These are phyloP conservation scores for Aphanomyces euteiches DNA, from an alignment of 352 stramenopile species.

Conservation along the genomic window DNA sequence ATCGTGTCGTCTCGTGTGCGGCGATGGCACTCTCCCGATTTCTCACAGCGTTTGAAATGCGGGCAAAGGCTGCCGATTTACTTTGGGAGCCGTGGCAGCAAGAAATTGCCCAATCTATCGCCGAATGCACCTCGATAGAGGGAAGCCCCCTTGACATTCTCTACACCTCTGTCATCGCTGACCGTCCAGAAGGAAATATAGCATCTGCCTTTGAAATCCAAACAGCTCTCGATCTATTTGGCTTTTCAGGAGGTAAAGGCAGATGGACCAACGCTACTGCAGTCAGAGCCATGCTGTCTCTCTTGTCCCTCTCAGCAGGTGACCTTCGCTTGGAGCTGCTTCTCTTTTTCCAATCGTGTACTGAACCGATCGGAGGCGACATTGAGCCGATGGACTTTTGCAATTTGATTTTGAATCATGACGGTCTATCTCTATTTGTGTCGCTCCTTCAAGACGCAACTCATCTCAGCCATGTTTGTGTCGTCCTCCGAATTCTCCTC, in stretches of 20 bases:
- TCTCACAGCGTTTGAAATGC: constrained; percentile 8
- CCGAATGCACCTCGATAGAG: background rate
- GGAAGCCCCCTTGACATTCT: constrained; percentile 1
- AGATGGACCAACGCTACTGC: background rate
- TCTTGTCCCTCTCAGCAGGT: background rate
- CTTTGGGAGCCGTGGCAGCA: constrained; percentile 5
- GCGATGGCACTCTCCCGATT: constrained; percentile 23
- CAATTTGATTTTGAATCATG: constrained; percentile 14
- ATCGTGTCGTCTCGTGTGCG: constrained; percentile 2
- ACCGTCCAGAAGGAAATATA: background rate
- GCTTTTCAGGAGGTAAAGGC: background rate
- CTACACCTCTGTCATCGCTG: background rate
- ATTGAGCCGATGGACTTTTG: constrained; percentile 13
- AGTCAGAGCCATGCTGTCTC: background rate
- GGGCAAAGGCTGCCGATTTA: background rate
- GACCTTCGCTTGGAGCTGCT: constrained; percentile 22
- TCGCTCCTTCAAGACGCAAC: background rate
- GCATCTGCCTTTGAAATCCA: constrained; percentile 23
- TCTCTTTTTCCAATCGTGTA: constrained; percentile 24
- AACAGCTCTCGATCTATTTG: constrained; percentile 16
- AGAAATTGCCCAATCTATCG: constrained; percentile 10
- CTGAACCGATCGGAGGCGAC: constrained; percentile 15
- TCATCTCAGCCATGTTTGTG: background rate
- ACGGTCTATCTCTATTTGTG: constrained; percentile 8
- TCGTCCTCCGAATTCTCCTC: background rate